Conservation (phyloP, 805 yeast genomes). For the Myxozyma sirexii region DNA sequence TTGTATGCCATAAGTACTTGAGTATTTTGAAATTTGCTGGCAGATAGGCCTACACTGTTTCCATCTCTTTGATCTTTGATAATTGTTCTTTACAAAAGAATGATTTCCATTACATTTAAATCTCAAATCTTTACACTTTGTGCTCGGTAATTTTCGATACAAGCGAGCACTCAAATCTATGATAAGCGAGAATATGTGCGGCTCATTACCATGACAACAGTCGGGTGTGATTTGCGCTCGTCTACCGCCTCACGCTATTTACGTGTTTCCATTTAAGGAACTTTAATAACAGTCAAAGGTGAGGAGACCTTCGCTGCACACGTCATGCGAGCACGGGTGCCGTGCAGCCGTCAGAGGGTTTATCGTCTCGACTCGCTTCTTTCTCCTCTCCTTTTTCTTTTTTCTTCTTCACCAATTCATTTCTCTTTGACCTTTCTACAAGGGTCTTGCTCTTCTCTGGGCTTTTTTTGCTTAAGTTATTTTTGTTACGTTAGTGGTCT, state of each 20-base stretch:
- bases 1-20: too few relatives aligned
- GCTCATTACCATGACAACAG: slow-evolving; percentile 5
- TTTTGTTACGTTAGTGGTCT: slow-evolving; percentile 1
- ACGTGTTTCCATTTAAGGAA: background rate
- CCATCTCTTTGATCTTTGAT: too few relatives aligned
- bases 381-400: background rate
- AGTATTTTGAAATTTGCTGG: too few relatives aligned
- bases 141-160: too few relatives aligned
- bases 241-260: background rate
- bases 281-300: background rate
- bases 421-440: background rate
- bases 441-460: background rate
- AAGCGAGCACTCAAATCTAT: background rate
- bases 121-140: too few relatives aligned
- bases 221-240: background rate
- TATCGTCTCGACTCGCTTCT: background rate
- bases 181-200: background rate
- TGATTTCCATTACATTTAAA: too few relatives aligned
- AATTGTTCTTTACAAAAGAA: too few relatives aligned
- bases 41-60: too few relatives aligned
- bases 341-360: background rate
- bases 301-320: background rate
- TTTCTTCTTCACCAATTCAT: slow-evolving; percentile 4
- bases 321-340: slow-evolving; percentile 4
- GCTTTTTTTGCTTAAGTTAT: background rate